Conservation (phyloP, 805 yeast species). For the Komagataella pseudopastoris region DNA sequence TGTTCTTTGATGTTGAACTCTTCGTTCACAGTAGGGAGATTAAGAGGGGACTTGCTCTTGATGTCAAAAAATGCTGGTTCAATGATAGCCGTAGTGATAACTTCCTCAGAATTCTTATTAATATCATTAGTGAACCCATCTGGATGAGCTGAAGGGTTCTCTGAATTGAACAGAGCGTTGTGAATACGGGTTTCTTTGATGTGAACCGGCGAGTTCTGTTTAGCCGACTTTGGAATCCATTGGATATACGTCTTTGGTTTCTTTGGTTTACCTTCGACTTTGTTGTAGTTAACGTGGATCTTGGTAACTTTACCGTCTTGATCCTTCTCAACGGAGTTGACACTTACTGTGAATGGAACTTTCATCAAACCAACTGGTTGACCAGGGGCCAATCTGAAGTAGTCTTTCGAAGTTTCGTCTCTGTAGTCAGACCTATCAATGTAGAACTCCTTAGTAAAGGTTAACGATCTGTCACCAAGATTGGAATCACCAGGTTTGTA, state of each 20-base stretch:
- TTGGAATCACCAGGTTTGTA: slow-evolving; percentile 77
- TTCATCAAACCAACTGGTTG: slow-evolving; percentile 92
- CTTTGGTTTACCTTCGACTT: slow-evolving; percentile 35
- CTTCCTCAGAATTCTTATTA: slow-evolving; percentile 64
- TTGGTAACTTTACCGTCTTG: slow-evolving; percentile 46
- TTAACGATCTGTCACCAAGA: slow-evolving; percentile 63
- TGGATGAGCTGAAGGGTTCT: slow-evolving; percentile 81
- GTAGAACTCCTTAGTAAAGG: slow-evolving; percentile 65
- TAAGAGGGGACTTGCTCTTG: slow-evolving; percentile 62
- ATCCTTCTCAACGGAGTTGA: slow-evolving; percentile 53
- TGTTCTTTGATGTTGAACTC: slow-evolving; percentile 66
- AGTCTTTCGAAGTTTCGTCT: slow-evolving; percentile 51
- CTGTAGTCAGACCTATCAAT: slow-evolving; percentile 86
- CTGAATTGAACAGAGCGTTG: slow-evolving; percentile 78
- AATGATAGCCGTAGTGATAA: slow-evolving; percentile 50
- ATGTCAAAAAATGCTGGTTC: slow-evolving; percentile 70
- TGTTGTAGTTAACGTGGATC: slow-evolving; percentile 72
- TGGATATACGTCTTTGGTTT: slow-evolving; percentile 95
- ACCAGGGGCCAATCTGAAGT: slow-evolving; percentile 86
- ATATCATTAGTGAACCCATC: slow-evolving; percentile 82
- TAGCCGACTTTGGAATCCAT: slow-evolving; percentile 75
- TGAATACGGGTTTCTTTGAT: slow-evolving; percentile 75
- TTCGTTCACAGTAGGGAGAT: slow-evolving; percentile 39
- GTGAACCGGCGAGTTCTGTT: slow-evolving; percentile 47
- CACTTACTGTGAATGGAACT: slow-evolving; percentile 75